phyloP scores from a whole-genome alignment of 78 protist species.

The Dictyostelium citrinum region DNA sequence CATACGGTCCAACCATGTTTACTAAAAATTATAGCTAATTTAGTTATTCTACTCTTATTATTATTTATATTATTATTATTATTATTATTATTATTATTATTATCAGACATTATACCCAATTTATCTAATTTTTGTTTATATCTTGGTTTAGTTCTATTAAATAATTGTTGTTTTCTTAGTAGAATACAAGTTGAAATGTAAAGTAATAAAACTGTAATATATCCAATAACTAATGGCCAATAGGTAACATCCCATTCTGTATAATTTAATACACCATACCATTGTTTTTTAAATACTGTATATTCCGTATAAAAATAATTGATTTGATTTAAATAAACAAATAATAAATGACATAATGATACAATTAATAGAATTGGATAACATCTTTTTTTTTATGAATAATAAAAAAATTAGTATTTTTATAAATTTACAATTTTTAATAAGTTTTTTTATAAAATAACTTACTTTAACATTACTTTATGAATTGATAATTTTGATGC shows the following conservation, averaged over 20 bases:
- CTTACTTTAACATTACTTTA: conserved; percentile 42
- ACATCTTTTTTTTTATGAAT: neutral
- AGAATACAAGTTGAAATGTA: conserved; percentile 39
- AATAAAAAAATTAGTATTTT: too few relatives aligned
- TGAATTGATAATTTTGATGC: conserved; percentile 38
- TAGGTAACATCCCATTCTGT: conserved; percentile 11
- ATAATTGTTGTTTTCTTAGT: conserved; percentile 26
- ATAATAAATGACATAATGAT: conserved; percentile 34
- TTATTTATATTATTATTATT: neutral
- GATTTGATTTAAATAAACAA: conserved; percentile 45
- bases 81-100: too few relatives aligned
- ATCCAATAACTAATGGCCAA: conserved; percentile 57
- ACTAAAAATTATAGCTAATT: conserved; percentile 18
- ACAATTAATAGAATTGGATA: conserved; percentile 27
- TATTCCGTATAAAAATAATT: neutral
- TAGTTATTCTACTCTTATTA: neutral
- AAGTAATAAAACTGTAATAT: conserved; percentile 24
- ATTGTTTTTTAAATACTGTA: neutral
- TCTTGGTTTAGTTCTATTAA: conserved; percentile 8
- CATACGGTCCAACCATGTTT: conserved; percentile 61
- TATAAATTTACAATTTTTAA: too few relatives aligned
- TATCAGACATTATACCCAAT: conserved; percentile 1
- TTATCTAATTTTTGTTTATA: conserved; percentile 9
- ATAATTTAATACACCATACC: conserved; percentile 52
- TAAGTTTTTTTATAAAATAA: too few relatives aligned